Conservation (phyloP, 495 filamentous ascomycete genomes). For the Usnea hakonensis region DNA sequence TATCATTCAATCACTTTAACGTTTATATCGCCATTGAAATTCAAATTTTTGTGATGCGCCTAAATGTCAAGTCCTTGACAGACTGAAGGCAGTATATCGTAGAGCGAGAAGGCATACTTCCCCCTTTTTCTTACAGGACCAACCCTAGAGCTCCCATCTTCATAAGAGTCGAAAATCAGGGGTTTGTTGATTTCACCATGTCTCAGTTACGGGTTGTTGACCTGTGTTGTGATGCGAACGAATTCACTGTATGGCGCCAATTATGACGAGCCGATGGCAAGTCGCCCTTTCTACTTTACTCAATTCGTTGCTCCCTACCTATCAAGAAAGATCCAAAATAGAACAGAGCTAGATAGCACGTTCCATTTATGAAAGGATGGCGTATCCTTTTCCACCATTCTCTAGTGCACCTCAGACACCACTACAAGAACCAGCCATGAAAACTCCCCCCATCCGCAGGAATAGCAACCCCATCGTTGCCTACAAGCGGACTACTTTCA, state of each 20-base stretch:
- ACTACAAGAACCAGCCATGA: conserved; percentile 4
- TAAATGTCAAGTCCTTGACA: too few relatives aligned
- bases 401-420: conserved; percentile 17
- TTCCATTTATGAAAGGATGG: conserved; percentile 11
- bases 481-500: conserved; percentile 8
- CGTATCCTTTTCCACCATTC: conserved; percentile 21
- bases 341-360: not conserved
- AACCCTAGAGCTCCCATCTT: not conserved
- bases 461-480: conserved; percentile 9
- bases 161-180: not conserved
- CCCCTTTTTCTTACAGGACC: not conserved
- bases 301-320: not conserved
- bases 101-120: too few relatives aligned
- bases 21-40: too few relatives aligned
- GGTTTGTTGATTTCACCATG: too few relatives aligned
- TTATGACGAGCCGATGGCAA: not conserved
- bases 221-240: not conserved
- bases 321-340: not conserved
- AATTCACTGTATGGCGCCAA: not conserved
- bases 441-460: conserved; percentile 10
- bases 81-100: too few relatives aligned
- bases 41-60: too few relatives aligned
- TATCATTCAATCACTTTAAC: too few relatives aligned
- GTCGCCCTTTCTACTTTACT: not conserved
- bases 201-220: not conserved